Conservation (phyloP, 2,329 filamentous ascomycete genomes). For the Ascochyta fabae region DNA sequence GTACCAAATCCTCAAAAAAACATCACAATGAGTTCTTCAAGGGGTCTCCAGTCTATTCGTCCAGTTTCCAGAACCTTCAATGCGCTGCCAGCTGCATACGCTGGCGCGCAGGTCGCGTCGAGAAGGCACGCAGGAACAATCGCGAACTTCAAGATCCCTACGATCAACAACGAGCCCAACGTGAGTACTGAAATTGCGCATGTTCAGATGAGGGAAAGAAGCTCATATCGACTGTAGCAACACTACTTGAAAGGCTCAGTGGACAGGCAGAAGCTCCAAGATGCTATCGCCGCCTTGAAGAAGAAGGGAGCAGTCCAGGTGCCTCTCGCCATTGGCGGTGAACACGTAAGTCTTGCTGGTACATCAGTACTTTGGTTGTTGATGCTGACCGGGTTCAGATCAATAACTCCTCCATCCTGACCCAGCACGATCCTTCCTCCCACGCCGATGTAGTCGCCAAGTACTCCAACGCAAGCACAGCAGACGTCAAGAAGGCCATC, state of each 20-base stretch:
- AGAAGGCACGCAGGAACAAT: constrained; percentile 62
- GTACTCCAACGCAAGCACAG: constrained; percentile 80
- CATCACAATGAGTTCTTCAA: constrained; percentile 43
- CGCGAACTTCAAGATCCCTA: constrained; percentile 86
- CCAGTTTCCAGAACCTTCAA: constrained; percentile 38
- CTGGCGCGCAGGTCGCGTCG: constrained; percentile 33
- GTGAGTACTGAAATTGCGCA: constrained; percentile 59
- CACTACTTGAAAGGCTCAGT: constrained; percentile 85
- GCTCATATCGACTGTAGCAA: constrained; percentile 65
- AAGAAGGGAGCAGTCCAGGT: constrained; percentile 75
- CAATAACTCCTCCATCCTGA: constrained; percentile 68
- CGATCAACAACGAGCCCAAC: constrained; percentile 92
- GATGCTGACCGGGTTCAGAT: constrained; percentile 56
- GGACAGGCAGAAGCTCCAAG: constrained; percentile 76
- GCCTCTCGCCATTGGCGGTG: constrained; percentile 82
- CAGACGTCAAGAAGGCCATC: constrained; percentile 81
- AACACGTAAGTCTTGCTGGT: constrained; percentile 64
- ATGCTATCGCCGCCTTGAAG: constrained; percentile 74
- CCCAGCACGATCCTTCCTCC: constrained; percentile 82
- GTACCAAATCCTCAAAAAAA: background rate
- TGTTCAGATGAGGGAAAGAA: background rate
- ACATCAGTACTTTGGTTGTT: background rate
- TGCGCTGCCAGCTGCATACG: constrained; percentile 28
- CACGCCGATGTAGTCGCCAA: constrained; percentile 78
- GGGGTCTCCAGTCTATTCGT: constrained; percentile 38